Evolutionary conservation across 495 filamentous ascomycete species (phyloP).

Genomic region (Hypoxylon rickii): DNA sequence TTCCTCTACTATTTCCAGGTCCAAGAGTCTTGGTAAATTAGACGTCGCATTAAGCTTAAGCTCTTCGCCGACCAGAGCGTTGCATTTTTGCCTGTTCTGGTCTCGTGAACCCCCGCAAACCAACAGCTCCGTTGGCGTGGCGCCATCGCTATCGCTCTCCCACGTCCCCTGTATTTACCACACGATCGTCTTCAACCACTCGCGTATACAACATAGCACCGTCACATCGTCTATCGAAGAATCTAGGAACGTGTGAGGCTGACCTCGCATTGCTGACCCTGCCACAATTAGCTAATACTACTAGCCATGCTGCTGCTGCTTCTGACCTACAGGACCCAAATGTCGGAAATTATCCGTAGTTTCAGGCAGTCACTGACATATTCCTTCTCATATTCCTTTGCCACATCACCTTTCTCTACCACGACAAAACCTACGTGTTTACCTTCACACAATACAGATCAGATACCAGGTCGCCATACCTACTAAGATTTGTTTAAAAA

Average conservation of each 20-base stretch:
- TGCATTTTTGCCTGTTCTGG: not conserved
- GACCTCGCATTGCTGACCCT: not conserved
- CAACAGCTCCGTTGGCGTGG: not conserved
- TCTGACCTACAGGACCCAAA: not conserved
- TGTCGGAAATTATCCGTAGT: not conserved
- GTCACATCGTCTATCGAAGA: too few relatives aligned
- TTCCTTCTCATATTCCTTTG: conserved; percentile 1
- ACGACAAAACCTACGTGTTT: too few relatives aligned
- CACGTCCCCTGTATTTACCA: too few relatives aligned
- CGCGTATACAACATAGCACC: too few relatives aligned
- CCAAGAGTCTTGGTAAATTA: not conserved
- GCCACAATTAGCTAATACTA: not conserved
- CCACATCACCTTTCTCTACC: conserved; percentile 10
- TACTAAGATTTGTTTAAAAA: too few relatives aligned
- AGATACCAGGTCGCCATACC: too few relatives aligned
- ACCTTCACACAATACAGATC: too few relatives aligned
- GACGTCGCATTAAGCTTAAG: conserved; percentile 28
- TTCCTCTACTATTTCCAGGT: not conserved
- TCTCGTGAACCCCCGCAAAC: not conserved
- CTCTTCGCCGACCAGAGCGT: not conserved
- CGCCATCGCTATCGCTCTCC: too few relatives aligned
- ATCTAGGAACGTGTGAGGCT: too few relatives aligned
- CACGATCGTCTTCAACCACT: too few relatives aligned
- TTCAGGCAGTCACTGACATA: too few relatives aligned
- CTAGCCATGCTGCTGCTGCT: not conserved